These are phyloP conservation scores for Porcisia deanei DNA, from an alignment of 208 protist species.

Conservation along the genomic window DNA sequence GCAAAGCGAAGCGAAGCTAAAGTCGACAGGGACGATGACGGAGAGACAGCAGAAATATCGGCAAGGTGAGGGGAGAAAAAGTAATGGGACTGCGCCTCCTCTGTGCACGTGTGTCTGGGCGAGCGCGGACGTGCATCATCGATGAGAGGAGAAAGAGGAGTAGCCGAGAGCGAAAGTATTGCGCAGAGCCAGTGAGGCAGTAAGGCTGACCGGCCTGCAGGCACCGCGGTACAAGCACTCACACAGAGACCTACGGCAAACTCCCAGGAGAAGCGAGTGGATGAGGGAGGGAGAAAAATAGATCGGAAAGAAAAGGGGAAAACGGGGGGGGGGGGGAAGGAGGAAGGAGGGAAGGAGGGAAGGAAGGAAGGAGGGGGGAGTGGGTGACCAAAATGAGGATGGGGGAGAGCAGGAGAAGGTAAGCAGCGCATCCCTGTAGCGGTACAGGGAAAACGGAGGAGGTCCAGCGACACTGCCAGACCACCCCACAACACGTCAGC, in stretches of 20 bases:
- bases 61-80: too few relatives aligned
- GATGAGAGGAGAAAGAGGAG: neutral
- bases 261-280: neutral
- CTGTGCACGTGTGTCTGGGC: neutral
- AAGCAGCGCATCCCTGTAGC: neutral
- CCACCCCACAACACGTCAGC: neutral
- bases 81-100: neutral
- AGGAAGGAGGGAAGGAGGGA: neutral
- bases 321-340: neutral
- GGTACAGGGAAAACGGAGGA: neutral
- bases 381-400: neutral
- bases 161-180: neutral
- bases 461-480: neutral
- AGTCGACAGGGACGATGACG: too few relatives aligned
- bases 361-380: neutral
- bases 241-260: neutral
- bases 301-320: neutral
- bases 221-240: neutral
- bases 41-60: too few relatives aligned
- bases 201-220: too few relatives aligned
- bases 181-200: neutral
- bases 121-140: neutral
- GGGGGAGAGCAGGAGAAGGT: neutral
- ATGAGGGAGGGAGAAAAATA: neutral
- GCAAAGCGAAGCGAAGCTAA: too few relatives aligned